Evolutionary conservation across 192 early-diverging fungal genomes (phyloP).

Genomic region (Thamnidium elegans): DNA sequence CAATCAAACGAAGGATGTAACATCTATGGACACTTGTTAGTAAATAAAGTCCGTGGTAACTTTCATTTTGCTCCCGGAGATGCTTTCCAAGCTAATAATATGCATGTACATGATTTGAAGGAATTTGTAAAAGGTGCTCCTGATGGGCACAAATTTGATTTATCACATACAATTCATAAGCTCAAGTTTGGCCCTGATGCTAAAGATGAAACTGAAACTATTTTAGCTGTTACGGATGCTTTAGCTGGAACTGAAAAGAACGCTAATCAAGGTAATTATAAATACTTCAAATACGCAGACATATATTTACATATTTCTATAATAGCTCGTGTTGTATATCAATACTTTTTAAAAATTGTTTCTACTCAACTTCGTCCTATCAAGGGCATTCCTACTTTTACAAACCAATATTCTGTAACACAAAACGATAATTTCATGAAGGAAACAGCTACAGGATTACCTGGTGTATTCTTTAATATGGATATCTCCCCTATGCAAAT

Average conservation of each 20-base stretch:
- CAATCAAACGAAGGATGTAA: conserved; percentile 91
- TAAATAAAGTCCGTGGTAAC: conserved; percentile 93
- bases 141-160: conserved; percentile 64
- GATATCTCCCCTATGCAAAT: conserved; percentile 98
- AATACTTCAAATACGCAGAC: background rate
- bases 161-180: conserved; percentile 78
- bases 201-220: conserved; percentile 16
- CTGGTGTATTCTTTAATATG: conserved; percentile 80
- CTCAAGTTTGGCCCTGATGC: conserved; percentile 73
- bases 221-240: conserved; percentile 53
- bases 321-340: conserved; percentile 65
- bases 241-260: conserved; percentile 60
- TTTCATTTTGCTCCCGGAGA: conserved; percentile 92
- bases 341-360: conserved; percentile 95
- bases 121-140: conserved; percentile 45
- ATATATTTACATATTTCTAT: background rate
- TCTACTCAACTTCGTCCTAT: conserved; percentile 75
- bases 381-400: conserved; percentile 65
- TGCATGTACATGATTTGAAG: conserved; percentile 80
- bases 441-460: conserved; percentile 19
- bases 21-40: conserved; percentile 71
- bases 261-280: conserved; percentile 46
- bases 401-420: conserved; percentile 95
- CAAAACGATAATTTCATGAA: conserved; percentile 71
- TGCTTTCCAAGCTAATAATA: conserved; percentile 61